Base-by-base conservation (phyloP, 306 rosid genomes). In the Citrullus mucosospermus region DNA sequence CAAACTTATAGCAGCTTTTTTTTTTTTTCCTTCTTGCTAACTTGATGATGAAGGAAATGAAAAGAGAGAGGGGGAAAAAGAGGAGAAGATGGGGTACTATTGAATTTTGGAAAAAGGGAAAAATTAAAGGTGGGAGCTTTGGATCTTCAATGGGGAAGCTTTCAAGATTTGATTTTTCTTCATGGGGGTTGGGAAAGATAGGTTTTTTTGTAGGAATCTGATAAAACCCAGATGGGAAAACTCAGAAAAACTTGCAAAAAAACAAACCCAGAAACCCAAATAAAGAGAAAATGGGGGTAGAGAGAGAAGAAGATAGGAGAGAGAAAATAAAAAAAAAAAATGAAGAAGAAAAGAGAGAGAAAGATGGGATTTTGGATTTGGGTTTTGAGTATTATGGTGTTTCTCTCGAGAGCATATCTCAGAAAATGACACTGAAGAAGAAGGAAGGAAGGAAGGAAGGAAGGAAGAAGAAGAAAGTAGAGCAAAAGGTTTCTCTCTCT, bases 351-450 rank as follows among this genome's bases (percentile, higher is more conserved):
- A 67, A 65, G 79, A 55, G 83, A 76, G 65, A 82, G 18, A 61
- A 38, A 75, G 48, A 39, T 58, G 73, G 46, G 71, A 65, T 14
- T 56, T 36, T 36, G 53, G 53, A 57, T n/a, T 68, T 68, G 63
- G 80, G 59, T 4, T 75, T 74, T 71, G 78, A 75, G 60, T 75
- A 75, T 63, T 67, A 65, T 79, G 81, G 65, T 36, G 66, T 51
- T 59, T 14, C 5, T 65, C 78, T 34, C 58, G 86, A 85, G 86
- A 86, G 96, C 88, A 88, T 93, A 85, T 87, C 81, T 91, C 30
- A 88, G 96, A 93, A 91, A 93, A 93, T 84, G 98, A 93, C 98
- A 88, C 80, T 90, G 88, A 85, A 81, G 82, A 78, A 34, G 81
- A 69, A 22, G 22, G 22, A 22, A 22, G 22, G 22, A 22, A 22